Evolutionary conservation across 2,329 filamentous ascomycete genomes (phyloP), one percentile per base, ranked within the genome.

Genomic region (Curvularia hawaiiensis): DNA sequence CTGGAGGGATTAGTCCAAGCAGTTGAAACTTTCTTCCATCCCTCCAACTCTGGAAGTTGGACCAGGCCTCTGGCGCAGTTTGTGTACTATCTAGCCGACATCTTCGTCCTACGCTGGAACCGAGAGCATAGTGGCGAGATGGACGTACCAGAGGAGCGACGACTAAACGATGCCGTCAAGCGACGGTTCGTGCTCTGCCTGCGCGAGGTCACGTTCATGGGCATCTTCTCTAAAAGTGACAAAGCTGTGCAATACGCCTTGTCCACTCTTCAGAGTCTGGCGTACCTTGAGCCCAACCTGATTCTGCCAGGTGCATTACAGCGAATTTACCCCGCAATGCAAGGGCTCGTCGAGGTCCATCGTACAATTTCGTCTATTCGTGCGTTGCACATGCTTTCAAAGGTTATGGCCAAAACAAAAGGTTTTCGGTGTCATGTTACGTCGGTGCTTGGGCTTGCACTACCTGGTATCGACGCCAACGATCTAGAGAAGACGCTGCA

Each of bases 91-190:
- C 82, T 99, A 6, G 89, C 93, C 2, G 95, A 99, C 74, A 93
- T 96, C 69, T 99, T 99, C 75, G 91, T 99, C 43, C 95, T 96
- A 79, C 88, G 95, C 51, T 99, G 93, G 93, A 98, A 99, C 73
- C 88, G 94, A 51, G 95, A 99, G 78, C 89, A 90, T 73, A 96
- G 88, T 70, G 92, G 92, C 28, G 96, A 99, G 79, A 89, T 97
- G 78, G 90, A 96, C 44, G 85, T 94, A 1, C 93, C 94, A 0
- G 79, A 84, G 39, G 91, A 93, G 50, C 87, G 95, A 52, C 89
- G 83, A 66, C 88, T 99, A 64, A 95, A 88, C 60, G 85, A 87
- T 31, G 87, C 86, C n/a, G 76, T 99, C 64, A 97, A 93, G 80
- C 87, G 84, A 70, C 89, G 95, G 45, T 98, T 99, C 72, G 95